Percentiles rank a stretch among this genome's conserved stretches.
phyloP scores from a whole-genome alignment of 768 basidiomycete genomes.

The Leccinum subgranulosum region DNA sequence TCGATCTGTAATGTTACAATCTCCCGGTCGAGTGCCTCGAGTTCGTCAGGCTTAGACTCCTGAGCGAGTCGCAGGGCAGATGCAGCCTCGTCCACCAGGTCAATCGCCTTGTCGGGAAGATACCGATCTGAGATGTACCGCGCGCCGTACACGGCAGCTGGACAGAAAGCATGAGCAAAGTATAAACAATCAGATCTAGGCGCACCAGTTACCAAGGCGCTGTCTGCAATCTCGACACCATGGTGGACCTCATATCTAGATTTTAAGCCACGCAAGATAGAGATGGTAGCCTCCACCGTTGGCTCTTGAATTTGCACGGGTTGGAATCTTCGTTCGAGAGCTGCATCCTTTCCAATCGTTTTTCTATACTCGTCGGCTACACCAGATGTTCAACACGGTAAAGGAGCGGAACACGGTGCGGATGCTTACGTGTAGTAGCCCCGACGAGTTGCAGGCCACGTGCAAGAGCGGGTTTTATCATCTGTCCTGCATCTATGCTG shows the following conservation, averaged over 20 bases:
- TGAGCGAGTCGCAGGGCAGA: conserved; percentile 84
- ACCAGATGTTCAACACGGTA: background rate
- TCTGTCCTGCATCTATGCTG: conserved; percentile 87
- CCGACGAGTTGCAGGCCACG: conserved; percentile 86
- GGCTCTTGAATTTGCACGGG: conserved; percentile 89
- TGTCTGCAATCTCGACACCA: conserved; percentile 88
- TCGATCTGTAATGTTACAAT: conserved; percentile 89
- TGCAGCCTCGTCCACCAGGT: conserved; percentile 91
- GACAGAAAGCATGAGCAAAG: background rate
- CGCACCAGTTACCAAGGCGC: conserved; percentile 79
- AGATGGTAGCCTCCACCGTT: conserved; percentile 77
- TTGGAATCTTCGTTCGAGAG: conserved; percentile 88
- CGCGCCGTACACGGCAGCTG: conserved; percentile 80
- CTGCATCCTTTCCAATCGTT: conserved; percentile 89
- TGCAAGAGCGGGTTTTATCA: conserved; percentile 91
- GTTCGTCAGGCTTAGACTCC: conserved; percentile 81
- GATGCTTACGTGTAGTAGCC: conserved; percentile 72
- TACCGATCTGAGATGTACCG: conserved; percentile 86
- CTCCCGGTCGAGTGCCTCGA: conserved; percentile 79
- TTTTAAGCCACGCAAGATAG: conserved; percentile 85
- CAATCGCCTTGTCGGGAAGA: conserved; percentile 89
- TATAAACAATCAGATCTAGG: background rate
- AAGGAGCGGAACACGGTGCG: background rate
- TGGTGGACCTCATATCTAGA: conserved; percentile 88
- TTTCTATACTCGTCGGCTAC: conserved; percentile 82